Percentiles rank a stretch among this genome's conserved stretches.
These are phyloP conservation scores for Pichia sp. DNA, from an alignment of 1,139 yeast species.

Conservation along the genomic window DNA sequence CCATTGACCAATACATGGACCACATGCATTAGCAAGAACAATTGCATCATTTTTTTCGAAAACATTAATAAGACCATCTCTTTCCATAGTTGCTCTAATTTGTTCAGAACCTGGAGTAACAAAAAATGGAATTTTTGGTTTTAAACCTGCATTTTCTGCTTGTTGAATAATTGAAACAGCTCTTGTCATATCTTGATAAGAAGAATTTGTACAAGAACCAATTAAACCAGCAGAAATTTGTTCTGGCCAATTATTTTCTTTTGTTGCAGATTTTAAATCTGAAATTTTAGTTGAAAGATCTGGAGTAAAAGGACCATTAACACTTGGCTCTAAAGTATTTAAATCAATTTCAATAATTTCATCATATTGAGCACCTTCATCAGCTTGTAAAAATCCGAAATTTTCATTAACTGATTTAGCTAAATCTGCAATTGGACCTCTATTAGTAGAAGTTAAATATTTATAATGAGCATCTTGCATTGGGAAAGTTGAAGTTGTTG, in stretches of 20 bases:
- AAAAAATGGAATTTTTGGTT: slow-evolving; percentile 86
- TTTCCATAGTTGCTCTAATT: slow-evolving; percentile 92
- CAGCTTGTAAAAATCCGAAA: slow-evolving; percentile 65
- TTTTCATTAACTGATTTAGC: slow-evolving; percentile 62
- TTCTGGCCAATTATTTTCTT: slow-evolving; percentile 72
- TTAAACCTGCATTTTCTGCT: slow-evolving; percentile 78
- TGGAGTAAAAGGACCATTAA: slow-evolving; percentile 94
- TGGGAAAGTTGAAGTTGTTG: slow-evolving; percentile 96
- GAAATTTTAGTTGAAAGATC: slow-evolving; percentile 86
- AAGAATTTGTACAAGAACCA: slow-evolving; percentile 96
- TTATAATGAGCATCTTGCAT: slow-evolving; percentile 81
- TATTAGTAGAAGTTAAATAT: slow-evolving; percentile 72
- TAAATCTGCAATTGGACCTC: slow-evolving; percentile 74
- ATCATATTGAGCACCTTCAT: slow-evolving; percentile 77
- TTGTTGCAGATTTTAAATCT: slow-evolving; percentile 56
- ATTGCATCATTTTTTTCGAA: slow-evolving; percentile 83
- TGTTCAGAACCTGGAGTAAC: slow-evolving; percentile 99
- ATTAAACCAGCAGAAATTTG: slow-evolving; percentile 83
- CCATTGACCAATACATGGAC: slow-evolving; percentile 99
- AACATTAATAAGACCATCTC: slow-evolving; percentile 80
- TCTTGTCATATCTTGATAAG: slow-evolving; percentile 96
- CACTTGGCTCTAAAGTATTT: slow-evolving; percentile 73
- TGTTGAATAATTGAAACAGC: slow-evolving; percentile 82
- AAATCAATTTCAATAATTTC: slow-evolving; percentile 75
- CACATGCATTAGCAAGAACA: slow-evolving; percentile 95